Conservation (phyloP, 805 yeast species). For the Kodamaea sagamina region DNA sequence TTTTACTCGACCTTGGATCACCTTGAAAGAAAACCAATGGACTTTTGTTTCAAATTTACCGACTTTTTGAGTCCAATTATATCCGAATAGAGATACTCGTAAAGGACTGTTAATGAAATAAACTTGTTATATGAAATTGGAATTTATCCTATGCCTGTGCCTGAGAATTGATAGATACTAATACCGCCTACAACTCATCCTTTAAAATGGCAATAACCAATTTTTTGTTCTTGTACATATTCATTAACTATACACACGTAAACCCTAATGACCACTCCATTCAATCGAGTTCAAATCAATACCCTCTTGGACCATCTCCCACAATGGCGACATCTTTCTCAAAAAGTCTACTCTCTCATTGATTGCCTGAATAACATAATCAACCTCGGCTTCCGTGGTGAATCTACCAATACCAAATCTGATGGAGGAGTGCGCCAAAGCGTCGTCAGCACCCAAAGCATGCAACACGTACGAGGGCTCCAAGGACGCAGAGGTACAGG, state of each 20-base stretch:
- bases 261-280: conserved; percentile 88
- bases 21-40: too few species aligned
- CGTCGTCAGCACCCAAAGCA: conserved; percentile 97
- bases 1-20: too few species aligned
- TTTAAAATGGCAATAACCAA: too few species aligned
- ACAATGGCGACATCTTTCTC: conserved; percentile 89
- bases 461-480: conserved; percentile 97
- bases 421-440: conserved; percentile 96
- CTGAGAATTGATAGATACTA: too few species aligned
- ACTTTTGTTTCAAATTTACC: too few species aligned
- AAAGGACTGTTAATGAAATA: too few species aligned
- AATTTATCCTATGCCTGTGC: too few species aligned
- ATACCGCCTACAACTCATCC: too few species aligned
- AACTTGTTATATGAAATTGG: too few species aligned
- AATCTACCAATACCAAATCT: conserved; percentile 97
- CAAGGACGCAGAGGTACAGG: conserved; percentile 97
- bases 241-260: neutral
- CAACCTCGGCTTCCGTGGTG: conserved; percentile 94
- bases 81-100: too few species aligned
- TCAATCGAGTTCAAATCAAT: conserved; percentile 90
- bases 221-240: too few species aligned
- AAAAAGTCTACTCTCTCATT: conserved; percentile 86
- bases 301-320: conserved; percentile 99
- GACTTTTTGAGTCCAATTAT: too few species aligned
- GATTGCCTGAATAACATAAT: conserved; percentile 88